Evolutionary conservation across 768 basidiomycete species (phyloP).

Genomic region (Russula griseocarnosa): DNA sequence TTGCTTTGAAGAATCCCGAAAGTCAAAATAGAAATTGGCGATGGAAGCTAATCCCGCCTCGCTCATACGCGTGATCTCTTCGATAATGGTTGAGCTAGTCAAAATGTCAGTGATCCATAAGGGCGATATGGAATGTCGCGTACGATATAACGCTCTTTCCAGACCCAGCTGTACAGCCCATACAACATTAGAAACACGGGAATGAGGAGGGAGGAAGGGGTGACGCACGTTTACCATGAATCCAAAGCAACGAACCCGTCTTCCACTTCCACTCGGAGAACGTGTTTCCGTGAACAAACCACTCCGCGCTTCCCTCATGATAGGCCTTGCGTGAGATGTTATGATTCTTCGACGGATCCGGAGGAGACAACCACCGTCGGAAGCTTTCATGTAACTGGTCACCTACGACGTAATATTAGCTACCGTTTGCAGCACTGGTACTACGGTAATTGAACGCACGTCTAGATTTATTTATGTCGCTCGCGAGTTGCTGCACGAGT

Average conservation of each 20-base stretch:
- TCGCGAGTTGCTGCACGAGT: background rate
- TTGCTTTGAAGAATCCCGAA: background rate
- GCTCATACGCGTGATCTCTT: background rate
- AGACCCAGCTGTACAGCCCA: background rate
- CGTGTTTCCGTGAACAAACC: background rate
- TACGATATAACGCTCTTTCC: slow-evolving; percentile 1
- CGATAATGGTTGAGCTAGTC: background rate
- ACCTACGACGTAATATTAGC: background rate
- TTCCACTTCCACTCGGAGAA: background rate
- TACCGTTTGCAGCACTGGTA: too few species aligned
- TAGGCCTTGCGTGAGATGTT: background rate
- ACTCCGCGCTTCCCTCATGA: background rate
- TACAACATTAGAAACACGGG: background rate
- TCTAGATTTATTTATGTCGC: background rate
- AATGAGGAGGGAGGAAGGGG: too few species aligned
- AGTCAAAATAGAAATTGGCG: background rate
- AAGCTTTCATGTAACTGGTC: background rate
- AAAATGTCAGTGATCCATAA: background rate
- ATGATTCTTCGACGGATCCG: background rate
- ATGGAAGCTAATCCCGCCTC: background rate
- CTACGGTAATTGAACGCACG: background rate
- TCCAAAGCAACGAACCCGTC: background rate
- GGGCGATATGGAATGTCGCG: background rate
- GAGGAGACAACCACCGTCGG: background rate
- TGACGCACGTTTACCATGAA: background rate